phyloP scores from a whole-genome alignment of 805 yeast genomes.

The Barnettozyma salicaria region DNA sequence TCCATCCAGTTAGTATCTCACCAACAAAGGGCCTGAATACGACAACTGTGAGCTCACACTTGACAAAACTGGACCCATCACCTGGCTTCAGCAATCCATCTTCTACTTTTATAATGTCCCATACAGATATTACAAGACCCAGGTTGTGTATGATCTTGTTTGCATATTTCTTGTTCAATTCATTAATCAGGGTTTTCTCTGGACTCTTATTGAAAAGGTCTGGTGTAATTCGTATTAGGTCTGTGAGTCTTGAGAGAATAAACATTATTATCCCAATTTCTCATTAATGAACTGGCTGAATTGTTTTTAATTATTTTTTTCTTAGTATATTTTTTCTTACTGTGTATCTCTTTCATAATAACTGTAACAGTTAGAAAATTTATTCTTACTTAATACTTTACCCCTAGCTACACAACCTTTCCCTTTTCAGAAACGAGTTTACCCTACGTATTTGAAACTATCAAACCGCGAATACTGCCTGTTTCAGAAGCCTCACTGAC shows the following conservation, averaged over 20 bases:
- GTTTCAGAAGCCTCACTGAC: too few species aligned
- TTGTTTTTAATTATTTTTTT: too few species aligned
- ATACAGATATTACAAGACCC: slow-evolving; percentile 79
- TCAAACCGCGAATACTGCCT: too few species aligned
- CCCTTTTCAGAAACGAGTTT: too few species aligned
- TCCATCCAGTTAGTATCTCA: slow-evolving; percentile 89
- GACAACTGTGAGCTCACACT: slow-evolving; percentile 65
- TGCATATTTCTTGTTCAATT: slow-evolving; percentile 77
- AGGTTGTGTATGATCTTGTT: slow-evolving; percentile 78
- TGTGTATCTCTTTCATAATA: too few species aligned
- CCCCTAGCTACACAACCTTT: too few species aligned
- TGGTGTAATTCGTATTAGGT: slow-evolving; percentile 85
- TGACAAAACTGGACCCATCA: slow-evolving; percentile 83
- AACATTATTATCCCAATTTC: slow-evolving; percentile 49
- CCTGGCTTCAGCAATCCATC: slow-evolving; percentile 93
- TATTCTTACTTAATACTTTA: too few species aligned
- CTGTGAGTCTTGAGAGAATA: slow-evolving; percentile 72
- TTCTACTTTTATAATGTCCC: slow-evolving; percentile 75
- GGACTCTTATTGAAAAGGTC: slow-evolving; percentile 71
- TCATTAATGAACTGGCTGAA: background rate
- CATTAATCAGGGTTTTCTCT: slow-evolving; percentile 66
- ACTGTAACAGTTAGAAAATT: too few species aligned
- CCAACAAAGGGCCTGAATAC: slow-evolving; percentile 95
- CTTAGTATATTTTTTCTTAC: too few species aligned
- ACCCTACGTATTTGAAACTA: too few species aligned